These are phyloP conservation scores for Chenopodium berlandieri DNA, from an alignment of 148 eudicot genomes.

Conservation along the genomic window DNA sequence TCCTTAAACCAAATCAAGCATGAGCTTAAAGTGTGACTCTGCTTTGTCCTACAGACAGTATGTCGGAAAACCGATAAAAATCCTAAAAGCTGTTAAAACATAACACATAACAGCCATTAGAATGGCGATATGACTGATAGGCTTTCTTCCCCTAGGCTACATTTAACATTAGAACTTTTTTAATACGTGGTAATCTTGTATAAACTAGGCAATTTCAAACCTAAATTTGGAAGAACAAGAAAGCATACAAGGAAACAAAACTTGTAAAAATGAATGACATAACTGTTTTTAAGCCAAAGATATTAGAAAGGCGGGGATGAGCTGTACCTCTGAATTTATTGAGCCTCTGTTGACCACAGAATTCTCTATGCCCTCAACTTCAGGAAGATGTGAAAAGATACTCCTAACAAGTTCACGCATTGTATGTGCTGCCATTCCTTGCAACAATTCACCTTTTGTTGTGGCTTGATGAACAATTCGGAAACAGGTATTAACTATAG, in stretches of 20 bases:
- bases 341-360: constrained; percentile 37
- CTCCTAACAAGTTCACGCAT: constrained; percentile 89
- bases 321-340: constrained; percentile 46
- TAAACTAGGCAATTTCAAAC: not conserved
- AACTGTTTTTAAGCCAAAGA: not conserved
- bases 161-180: not conserved
- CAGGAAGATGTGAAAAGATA: constrained; percentile 64
- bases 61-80: no score
- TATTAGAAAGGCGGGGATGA: constrained; percentile 6
- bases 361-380: constrained; percentile 41
- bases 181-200: not conserved
- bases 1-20: not conserved
- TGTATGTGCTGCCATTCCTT: constrained; percentile 81
- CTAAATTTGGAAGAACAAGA: not conserved
- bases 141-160: not conserved
- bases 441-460: constrained; percentile 83
- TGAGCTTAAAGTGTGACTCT: not conserved
- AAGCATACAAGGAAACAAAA: not conserved
- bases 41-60: not conserved
- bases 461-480: constrained; percentile 92
- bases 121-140: no score
- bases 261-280: not conserved
- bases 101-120: no score
- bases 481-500: constrained; percentile 82
- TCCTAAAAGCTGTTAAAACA: no score